Evolutionary conservation across 2,329 filamentous ascomycete genomes (phyloP).

Genomic region (Thelonectria olida): DNA sequence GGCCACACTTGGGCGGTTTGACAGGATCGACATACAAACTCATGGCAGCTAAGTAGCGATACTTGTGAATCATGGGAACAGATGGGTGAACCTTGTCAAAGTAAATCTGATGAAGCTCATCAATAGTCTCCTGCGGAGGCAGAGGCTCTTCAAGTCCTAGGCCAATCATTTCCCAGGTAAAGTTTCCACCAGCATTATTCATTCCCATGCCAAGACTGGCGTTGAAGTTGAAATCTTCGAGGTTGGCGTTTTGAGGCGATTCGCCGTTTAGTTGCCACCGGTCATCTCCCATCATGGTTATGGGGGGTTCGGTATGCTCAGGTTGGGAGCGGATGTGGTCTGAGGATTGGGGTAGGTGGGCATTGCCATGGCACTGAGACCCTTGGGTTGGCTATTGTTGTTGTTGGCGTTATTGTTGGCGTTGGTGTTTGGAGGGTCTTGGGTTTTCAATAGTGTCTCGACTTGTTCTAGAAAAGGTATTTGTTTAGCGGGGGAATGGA

Average conservation of each 20-base stretch:
- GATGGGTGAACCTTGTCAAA: slow-evolving; percentile 92
- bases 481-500: slow-evolving; percentile 29
- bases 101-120: slow-evolving; percentile 89
- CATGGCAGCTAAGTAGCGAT: slow-evolving; percentile 87
- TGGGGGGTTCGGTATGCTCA: slow-evolving; percentile 54
- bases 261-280: slow-evolving; percentile 66
- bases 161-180: slow-evolving; percentile 82
- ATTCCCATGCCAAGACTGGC: slow-evolving; percentile 59
- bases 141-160: slow-evolving; percentile 68
- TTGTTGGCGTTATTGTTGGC: slow-evolving; percentile 28
- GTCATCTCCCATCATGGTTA: slow-evolving; percentile 56
- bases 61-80: slow-evolving; percentile 87
- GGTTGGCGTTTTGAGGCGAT: slow-evolving; percentile 57
- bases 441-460: slow-evolving; percentile 86
- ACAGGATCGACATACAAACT: slow-evolving; percentile 67
- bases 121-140: slow-evolving; percentile 70
- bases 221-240: slow-evolving; percentile 69
- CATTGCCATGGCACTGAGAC: slow-evolving; percentile 39
- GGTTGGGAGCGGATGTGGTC: slow-evolving; percentile 40
- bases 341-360: slow-evolving; percentile 39
- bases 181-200: slow-evolving; percentile 62
- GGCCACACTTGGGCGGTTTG: not conserved
- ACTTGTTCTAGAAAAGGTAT: slow-evolving; percentile 77
- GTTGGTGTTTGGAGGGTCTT: slow-evolving; percentile 61
- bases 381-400: slow-evolving; percentile 42